Percentiles rank a stretch among this genome's conserved stretches.
Evolutionary conservation across 192 early-diverging fungal species (phyloP).

Genomic region (Coemansia sp.): DNA sequence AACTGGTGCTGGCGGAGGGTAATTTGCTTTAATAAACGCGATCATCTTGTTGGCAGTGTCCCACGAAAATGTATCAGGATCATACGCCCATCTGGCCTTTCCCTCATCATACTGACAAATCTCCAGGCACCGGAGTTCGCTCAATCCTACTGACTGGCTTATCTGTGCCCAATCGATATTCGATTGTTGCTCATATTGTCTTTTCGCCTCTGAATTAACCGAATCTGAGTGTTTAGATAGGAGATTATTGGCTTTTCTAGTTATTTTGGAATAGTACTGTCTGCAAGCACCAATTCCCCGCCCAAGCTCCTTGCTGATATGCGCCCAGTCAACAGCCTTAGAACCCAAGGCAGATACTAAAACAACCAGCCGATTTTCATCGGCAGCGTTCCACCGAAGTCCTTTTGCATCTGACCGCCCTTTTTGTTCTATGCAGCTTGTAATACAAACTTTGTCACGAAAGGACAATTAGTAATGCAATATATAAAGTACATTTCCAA

Average conservation of each 20-base stretch:
- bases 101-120: neutral
- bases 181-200: neutral
- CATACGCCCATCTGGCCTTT: conserved; percentile 11
- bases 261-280: neutral
- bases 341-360: neutral
- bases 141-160: neutral
- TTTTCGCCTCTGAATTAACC: neutral
- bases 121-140: conserved; percentile 14
- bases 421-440: too few relatives aligned
- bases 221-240: neutral
- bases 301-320: conserved; percentile 1
- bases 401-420: too few relatives aligned
- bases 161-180: conserved; percentile 8
- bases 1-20: conserved; percentile 6
- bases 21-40: conserved; percentile 12
- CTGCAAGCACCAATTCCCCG: neutral
- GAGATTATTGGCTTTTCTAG: neutral
- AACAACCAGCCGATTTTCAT: too few relatives aligned
- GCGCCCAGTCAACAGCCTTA: neutral
- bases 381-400: too few relatives aligned
- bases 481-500: too few relatives aligned
- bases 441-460: too few relatives aligned
- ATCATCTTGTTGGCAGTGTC: conserved; percentile 10
- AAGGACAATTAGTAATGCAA: too few relatives aligned
- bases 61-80: conserved; percentile 10